phyloP scores from a whole-genome alignment of 2,329 filamentous ascomycete species.

The Aspergillus unguis region DNA sequence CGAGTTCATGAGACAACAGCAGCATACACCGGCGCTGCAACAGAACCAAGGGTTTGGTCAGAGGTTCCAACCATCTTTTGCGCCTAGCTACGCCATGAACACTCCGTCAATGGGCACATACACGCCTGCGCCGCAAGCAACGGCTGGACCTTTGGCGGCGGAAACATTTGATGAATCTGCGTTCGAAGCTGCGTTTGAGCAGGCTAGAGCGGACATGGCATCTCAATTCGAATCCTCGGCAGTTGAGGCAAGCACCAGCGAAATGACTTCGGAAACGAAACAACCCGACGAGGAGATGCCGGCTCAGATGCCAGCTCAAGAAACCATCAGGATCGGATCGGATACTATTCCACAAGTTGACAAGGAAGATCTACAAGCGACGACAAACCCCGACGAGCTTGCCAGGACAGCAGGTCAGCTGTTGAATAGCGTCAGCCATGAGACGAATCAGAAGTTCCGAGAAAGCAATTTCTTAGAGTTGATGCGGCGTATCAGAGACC shows the following conservation, averaged over 20 bases:
- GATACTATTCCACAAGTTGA: conserved; percentile 40
- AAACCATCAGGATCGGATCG: conserved; percentile 41
- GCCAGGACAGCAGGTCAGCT: conserved; percentile 69
- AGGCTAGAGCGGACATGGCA: conserved; percentile 39
- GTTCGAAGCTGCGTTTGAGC: conserved; percentile 45
- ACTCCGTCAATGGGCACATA: conserved; percentile 20
- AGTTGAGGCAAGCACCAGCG: conserved; percentile 11
- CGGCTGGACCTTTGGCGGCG: conserved; percentile 18
- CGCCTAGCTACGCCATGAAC: conserved; percentile 25
- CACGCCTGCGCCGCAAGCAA: conserved; percentile 24
- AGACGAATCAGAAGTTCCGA: conserved; percentile 70
- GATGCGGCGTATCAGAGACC: conserved; percentile 71
- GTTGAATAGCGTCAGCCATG: conserved; percentile 64
- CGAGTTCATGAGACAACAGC: conserved; percentile 51
- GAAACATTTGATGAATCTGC: conserved; percentile 45
- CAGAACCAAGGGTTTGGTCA: conserved; percentile 20
- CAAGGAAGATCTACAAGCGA: conserved; percentile 30
- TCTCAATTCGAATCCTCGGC: conserved; percentile 22
- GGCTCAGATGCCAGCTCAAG: conserved; percentile 15
- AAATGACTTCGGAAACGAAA: conserved; percentile 13
- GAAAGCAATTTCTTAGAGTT: conserved; percentile 72
- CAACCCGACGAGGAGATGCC: conserved; percentile 1
- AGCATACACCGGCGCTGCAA: conserved; percentile 22
- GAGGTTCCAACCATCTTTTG: conserved; percentile 31
- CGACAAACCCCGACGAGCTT: conserved; percentile 59